phyloP scores from a whole-genome alignment of 768 basidiomycete genomes.

The Agrocybe pediades region DNA sequence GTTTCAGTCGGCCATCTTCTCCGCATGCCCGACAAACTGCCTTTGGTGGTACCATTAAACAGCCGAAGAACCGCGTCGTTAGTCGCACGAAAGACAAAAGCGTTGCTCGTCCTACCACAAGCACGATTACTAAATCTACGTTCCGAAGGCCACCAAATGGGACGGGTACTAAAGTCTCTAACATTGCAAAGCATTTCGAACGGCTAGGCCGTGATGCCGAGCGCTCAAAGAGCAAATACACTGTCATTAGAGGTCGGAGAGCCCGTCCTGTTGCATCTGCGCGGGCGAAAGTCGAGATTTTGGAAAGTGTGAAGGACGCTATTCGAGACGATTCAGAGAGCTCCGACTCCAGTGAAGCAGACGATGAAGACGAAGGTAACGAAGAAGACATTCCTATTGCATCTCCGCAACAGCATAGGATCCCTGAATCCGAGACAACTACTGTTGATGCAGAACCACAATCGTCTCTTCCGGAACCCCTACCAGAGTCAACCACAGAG shows the following conservation, averaged over 20 bases:
- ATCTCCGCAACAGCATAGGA: conserved; percentile 24
- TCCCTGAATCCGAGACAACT: conserved; percentile 21
- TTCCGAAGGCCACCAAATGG: conserved; percentile 54
- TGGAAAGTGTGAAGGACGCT: conserved; percentile 89
- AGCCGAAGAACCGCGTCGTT: conserved; percentile 37
- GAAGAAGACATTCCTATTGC: conserved; percentile 39
- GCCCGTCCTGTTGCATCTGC: conserved; percentile 91
- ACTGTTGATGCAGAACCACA: conserved; percentile 26
- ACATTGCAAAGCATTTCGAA: conserved; percentile 90
- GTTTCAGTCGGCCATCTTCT: conserved; percentile 47
- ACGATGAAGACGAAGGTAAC: conserved; percentile 54
- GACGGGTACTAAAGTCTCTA: conserved; percentile 74
- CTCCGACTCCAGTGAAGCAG: conserved; percentile 62
- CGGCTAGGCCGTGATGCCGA: conserved; percentile 76
- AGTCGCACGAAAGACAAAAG: conserved; percentile 43
- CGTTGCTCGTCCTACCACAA: conserved; percentile 44
- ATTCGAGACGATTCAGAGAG: conserved; percentile 71
- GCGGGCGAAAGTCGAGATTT: conserved; percentile 83
- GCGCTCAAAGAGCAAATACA: conserved; percentile 74
- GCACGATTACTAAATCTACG: conserved; percentile 46
- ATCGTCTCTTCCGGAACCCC: conserved; percentile 21
- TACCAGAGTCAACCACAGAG: conserved; percentile 5
- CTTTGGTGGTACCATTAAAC: conserved; percentile 27
- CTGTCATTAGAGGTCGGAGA: conserved; percentile 83
- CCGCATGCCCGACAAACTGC: conserved; percentile 36